Evolutionary conservation across 352 stramenopile species (phyloP).

Genomic region (Globisporangium megalacanthum): DNA sequence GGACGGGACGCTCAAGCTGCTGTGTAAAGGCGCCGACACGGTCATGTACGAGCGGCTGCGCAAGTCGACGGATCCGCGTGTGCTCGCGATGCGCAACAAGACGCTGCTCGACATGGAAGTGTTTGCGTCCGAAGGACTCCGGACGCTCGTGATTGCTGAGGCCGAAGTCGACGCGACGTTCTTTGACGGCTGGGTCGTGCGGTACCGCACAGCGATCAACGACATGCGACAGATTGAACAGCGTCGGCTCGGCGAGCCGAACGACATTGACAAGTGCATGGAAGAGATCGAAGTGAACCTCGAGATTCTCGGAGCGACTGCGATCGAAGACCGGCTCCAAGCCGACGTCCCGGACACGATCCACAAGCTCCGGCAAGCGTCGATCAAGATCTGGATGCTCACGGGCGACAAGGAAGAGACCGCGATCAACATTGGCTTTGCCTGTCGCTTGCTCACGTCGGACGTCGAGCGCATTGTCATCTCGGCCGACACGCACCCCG

Average conservation of each 20-base stretch:
- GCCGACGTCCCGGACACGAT: constrained; percentile 91
- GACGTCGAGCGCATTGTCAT: constrained; percentile 91
- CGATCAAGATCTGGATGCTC: constrained; percentile 95
- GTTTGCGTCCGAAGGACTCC: constrained; percentile 85
- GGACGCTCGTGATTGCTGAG: constrained; percentile 85
- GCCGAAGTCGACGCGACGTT: constrained; percentile 49
- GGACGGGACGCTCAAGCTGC: constrained; percentile 50
- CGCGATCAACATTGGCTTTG: constrained; percentile 95
- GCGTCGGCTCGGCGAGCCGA: constrained; percentile 60
- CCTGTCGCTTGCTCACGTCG: constrained; percentile 84
- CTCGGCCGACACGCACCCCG: constrained; percentile 66
- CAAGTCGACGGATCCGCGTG: constrained; percentile 32
- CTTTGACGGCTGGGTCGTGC: constrained; percentile 60
- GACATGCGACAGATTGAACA: constrained; percentile 86
- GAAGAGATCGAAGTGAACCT: constrained; percentile 86
- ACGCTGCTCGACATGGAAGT: constrained; percentile 84
- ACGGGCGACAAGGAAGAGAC: constrained; percentile 95
- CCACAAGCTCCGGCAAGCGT: constrained; percentile 84
- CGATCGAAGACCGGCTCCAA: constrained; percentile 94
- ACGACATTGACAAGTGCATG: constrained; percentile 78
- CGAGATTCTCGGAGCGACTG: constrained; percentile 87
- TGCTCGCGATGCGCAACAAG: constrained; percentile 49
- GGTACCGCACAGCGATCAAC: constrained; percentile 73
- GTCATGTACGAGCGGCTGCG: constrained; percentile 85
- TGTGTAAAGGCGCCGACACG: constrained; percentile 88